Conservation (phyloP, 441 rosid species). For the Metrosideros polymorpha region DNA sequence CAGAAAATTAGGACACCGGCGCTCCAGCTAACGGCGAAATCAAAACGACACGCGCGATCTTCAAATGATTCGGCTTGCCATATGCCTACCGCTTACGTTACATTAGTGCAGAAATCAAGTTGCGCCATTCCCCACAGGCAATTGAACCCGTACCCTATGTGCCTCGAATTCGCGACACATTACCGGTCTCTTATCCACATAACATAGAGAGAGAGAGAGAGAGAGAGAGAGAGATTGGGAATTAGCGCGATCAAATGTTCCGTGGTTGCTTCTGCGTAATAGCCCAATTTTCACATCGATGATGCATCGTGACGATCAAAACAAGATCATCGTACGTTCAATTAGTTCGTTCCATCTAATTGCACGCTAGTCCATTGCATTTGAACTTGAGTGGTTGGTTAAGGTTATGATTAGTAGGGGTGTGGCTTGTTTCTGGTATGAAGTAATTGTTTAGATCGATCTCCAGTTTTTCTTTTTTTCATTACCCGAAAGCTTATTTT, state of each 20-base stretch:
- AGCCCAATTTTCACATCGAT: fast-evolving
- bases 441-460: not conserved
- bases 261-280: fast-evolving
- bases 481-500: not conserved
- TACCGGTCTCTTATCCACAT: not conserved
- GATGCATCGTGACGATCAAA: not conserved
- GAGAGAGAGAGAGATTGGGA: not conserved
- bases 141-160: not conserved
- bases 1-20: not conserved
- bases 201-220: not conserved
- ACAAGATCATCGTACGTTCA: fast-evolving
- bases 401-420: not conserved
- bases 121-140: not conserved
- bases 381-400: fast-evolving
- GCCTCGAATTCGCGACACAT: not conserved
- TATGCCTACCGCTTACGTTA: not conserved
- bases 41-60: not conserved
- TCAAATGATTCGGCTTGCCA: not conserved
- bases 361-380: fast-evolving
- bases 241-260: fast-evolving
- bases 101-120: not conserved
- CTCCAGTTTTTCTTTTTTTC: not conserved
- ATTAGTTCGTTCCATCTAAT: fast-evolving
- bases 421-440: fast-evolving
- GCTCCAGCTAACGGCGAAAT: not conserved